A percentile compares a stretch with the other conserved stretches of the same genome.
Evolutionary conservation across 352 stramenopile species (phyloP).

Genomic region (Phytophthora pluvialis): DNA sequence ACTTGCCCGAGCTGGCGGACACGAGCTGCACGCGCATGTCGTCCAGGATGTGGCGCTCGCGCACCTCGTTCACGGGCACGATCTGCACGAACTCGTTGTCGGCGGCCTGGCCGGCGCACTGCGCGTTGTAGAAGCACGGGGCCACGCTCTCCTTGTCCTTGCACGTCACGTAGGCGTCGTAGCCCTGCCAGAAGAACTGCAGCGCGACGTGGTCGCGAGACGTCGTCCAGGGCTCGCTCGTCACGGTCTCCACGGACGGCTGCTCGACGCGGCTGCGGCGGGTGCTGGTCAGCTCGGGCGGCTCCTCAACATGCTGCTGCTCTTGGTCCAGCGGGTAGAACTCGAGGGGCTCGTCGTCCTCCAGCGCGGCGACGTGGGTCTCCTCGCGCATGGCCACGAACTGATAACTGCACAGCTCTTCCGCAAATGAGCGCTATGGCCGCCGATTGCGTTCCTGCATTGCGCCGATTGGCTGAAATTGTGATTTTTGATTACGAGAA

Average conservation of each 20-base stretch:
- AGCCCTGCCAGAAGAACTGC: slow-evolving; percentile 76
- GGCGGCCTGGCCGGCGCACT: slow-evolving; percentile 40
- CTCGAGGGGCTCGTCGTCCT: slow-evolving; percentile 34
- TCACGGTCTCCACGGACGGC: slow-evolving; percentile 29
- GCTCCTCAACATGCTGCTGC: slow-evolving; percentile 4
- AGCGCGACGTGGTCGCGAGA: slow-evolving; percentile 61
- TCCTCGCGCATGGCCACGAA: slow-evolving; percentile 10
- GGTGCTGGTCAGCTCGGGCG: background rate
- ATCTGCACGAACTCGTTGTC: slow-evolving; percentile 67
- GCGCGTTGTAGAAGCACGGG: slow-evolving; percentile 63
- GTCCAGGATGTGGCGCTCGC: slow-evolving; percentile 62
- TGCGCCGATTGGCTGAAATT: slow-evolving; percentile 15
- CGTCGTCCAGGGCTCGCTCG: slow-evolving; percentile 34
- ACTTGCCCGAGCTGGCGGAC: slow-evolving; percentile 55
- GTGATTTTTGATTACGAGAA: slow-evolving; percentile 5
- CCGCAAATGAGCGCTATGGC: slow-evolving; percentile 21
- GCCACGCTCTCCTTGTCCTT: slow-evolving; percentile 56
- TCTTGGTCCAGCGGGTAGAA: slow-evolving; percentile 37
- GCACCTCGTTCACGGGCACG: slow-evolving; percentile 56
- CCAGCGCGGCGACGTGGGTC: background rate
- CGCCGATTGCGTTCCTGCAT: slow-evolving; percentile 7
- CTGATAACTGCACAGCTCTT: slow-evolving; percentile 11
- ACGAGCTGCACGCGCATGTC: slow-evolving; percentile 70
- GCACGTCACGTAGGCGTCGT: slow-evolving; percentile 63
- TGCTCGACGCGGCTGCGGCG: background rate